A percentile compares a stretch with the other conserved stretches of the same genome.
Conservation (phyloP, 208 protist genomes). For the Endotrypanum monterogeii region DNA sequence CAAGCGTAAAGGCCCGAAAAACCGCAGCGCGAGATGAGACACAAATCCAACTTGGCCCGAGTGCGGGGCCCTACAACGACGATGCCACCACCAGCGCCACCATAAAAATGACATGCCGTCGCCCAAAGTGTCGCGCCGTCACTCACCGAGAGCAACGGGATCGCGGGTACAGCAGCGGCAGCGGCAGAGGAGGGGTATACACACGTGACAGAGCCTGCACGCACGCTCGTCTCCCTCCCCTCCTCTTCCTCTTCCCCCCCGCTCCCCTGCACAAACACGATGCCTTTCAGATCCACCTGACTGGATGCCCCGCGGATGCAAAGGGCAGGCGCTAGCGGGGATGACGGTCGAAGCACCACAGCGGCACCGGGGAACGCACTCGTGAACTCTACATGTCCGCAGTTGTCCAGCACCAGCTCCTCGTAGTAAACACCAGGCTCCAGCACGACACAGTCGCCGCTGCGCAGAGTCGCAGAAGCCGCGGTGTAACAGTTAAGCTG, state of each 20-base stretch:
- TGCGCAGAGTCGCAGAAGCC: slow-evolving; percentile 3
- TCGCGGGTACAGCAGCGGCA: slow-evolving; percentile 14
- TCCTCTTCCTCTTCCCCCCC: neutral
- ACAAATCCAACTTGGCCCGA: slow-evolving; percentile 41
- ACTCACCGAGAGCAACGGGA: slow-evolving; percentile 39
- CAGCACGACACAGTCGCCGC: slow-evolving; percentile 42
- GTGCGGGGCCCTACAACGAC: slow-evolving; percentile 36
- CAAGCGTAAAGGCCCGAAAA: slow-evolving; percentile 59
- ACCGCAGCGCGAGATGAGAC: slow-evolving; percentile 51
- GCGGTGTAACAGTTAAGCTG: slow-evolving; percentile 9
- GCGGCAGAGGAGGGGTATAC: neutral
- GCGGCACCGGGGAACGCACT: slow-evolving; percentile 57
- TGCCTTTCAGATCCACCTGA: slow-evolving; percentile 37
- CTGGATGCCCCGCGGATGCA: slow-evolving; percentile 35
- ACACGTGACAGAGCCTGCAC: neutral
- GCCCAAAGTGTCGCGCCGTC: slow-evolving; percentile 42
- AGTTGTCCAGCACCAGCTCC: slow-evolving; percentile 38
- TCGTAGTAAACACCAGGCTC: slow-evolving; percentile 71
- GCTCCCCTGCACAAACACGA: slow-evolving; percentile 53
- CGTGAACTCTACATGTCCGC: slow-evolving; percentile 43
- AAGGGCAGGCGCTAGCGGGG: slow-evolving; percentile 48
- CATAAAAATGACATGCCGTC: slow-evolving; percentile 70
- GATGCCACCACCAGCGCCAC: slow-evolving; percentile 48
- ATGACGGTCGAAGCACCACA: slow-evolving; percentile 56
- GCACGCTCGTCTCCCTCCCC: neutral